These are phyloP conservation scores for Fusarium anguioides DNA, from an alignment of 2,329 filamentous ascomycete genomes.

Conservation along the genomic window DNA sequence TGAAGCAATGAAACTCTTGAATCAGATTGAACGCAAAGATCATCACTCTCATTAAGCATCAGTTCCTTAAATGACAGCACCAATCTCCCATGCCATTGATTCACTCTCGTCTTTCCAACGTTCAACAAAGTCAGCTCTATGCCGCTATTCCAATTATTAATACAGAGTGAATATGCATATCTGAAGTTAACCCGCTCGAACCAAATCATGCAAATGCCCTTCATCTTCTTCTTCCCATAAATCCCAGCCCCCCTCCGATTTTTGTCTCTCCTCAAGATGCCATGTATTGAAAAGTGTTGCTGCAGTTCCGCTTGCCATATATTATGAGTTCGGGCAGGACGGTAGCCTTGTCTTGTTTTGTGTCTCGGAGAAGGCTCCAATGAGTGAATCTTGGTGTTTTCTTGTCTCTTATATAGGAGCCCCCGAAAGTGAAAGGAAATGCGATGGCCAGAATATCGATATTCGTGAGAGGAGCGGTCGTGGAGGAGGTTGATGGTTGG, in stretches of 20 bases:
- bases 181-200: conserved; percentile 19
- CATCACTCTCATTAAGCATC: conserved; percentile 41
- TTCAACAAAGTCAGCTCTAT: conserved; percentile 32
- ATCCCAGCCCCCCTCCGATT: neutral
- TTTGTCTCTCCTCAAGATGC: conserved; percentile 18
- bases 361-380: conserved; percentile 7
- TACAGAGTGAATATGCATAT: conserved; percentile 26
- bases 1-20: neutral
- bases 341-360: neutral
- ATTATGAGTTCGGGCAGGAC: conserved; percentile 5
- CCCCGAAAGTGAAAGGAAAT: conserved; percentile 21
- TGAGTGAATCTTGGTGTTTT: conserved; percentile 15
- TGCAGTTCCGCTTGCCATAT: conserved; percentile 16
- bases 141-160: conserved; percentile 29
- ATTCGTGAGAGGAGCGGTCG: conserved; percentile 2
- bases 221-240: neutral
- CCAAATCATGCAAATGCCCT: conserved; percentile 18
- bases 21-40: conserved; percentile 17
- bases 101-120: conserved; percentile 6
- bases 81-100: conserved; percentile 26
- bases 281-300: conserved; percentile 10
- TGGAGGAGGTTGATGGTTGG: conserved; percentile 5
- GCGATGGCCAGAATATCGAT: conserved; percentile 1
- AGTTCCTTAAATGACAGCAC: conserved; percentile 17
- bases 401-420: conserved; percentile 10